Evolutionary conservation across 192 early-diverging fungal genomes (phyloP).

Genomic region (Backusella liffmaniae): DNA sequence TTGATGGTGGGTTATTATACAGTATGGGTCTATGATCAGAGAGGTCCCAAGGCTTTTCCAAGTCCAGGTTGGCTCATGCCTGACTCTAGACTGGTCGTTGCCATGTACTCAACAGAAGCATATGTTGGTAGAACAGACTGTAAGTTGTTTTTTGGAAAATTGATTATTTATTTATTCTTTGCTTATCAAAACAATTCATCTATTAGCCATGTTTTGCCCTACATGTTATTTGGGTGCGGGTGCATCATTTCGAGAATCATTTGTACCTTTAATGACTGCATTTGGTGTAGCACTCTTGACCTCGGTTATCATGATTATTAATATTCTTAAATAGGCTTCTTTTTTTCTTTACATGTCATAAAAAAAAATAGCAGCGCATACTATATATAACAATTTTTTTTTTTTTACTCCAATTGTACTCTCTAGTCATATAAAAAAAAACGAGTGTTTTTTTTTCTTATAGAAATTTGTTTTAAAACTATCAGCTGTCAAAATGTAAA

Average conservation of each 20-base stretch:
- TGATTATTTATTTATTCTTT: background rate
- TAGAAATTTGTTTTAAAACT: background rate
- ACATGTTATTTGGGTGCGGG: conserved; percentile 26
- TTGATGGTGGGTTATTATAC: conserved; percentile 39
- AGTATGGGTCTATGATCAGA: conserved; percentile 33
- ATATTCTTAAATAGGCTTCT: conserved; percentile 11
- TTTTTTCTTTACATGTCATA: background rate
- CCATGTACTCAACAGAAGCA: conserved; percentile 32
- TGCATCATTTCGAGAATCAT: conserved; percentile 9
- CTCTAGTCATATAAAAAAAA: background rate
- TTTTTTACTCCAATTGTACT: background rate
- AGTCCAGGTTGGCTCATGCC: conserved; percentile 39
- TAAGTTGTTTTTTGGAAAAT: conserved; percentile 11
- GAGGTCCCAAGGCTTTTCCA: conserved; percentile 34
- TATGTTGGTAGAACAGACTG: conserved; percentile 33
- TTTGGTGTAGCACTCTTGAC: conserved; percentile 30
- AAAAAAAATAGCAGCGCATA: background rate
- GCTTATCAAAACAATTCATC: background rate
- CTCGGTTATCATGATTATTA: conserved; percentile 21
- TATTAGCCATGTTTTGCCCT: conserved; percentile 34
- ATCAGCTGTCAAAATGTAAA: conserved; percentile 2
- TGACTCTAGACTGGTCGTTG: conserved; percentile 24
- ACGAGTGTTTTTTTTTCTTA: background rate
- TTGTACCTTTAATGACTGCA: conserved; percentile 17
- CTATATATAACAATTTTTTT: background rate